A percentile compares a stretch with the other conserved stretches of the same genome.
Evolutionary conservation across 2,329 filamentous ascomycete genomes (phyloP).

Genomic region (Coniosporium tulheliwenetii): DNA sequence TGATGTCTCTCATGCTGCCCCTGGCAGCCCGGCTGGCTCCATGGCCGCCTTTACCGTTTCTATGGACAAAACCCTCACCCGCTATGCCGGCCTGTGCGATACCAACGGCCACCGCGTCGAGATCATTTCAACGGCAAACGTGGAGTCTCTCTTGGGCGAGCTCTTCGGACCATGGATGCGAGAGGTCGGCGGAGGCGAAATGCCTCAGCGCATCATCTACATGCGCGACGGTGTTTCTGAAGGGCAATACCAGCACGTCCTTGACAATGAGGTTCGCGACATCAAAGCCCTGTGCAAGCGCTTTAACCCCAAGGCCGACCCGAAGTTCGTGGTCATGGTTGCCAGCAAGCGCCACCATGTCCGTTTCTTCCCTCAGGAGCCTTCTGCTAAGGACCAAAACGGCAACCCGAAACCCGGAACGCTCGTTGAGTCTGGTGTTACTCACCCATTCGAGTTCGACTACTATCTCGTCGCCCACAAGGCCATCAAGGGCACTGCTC

Average conservation of each 20-base stretch:
- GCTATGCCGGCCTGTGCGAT: constrained; percentile 65
- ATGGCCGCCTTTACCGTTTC: constrained; percentile 81
- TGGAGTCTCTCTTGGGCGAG: constrained; percentile 47
- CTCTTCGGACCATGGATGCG: constrained; percentile 50
- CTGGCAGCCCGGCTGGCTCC: constrained; percentile 50
- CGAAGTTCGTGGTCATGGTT: constrained; percentile 72
- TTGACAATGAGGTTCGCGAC: constrained; percentile 60
- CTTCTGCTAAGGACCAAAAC: constrained; percentile 48
- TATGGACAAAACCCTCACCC: constrained; percentile 52
- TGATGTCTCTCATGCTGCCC: constrained; percentile 73
- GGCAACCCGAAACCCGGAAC: constrained; percentile 75
- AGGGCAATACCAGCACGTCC: constrained; percentile 65
- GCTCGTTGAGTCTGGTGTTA: constrained; percentile 77
- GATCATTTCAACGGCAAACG: constrained; percentile 55
- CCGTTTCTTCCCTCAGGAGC: constrained; percentile 67
- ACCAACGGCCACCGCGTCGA: constrained; percentile 74
- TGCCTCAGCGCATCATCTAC: constrained; percentile 69
- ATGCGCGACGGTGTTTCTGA: constrained; percentile 88
- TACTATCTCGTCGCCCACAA: constrained; percentile 60
- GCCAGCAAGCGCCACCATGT: constrained; percentile 91
- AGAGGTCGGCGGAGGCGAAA: constrained; percentile 33
- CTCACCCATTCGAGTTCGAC: constrained; percentile 79
- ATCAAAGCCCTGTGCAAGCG: constrained; percentile 40
- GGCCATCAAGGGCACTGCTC: constrained; percentile 86
- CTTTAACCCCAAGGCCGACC: constrained; percentile 18